Percentiles rank a stretch among this genome's conserved stretches.
Conservation (phyloP, 1,284 basidiomycete species). For the Athelia sp. region DNA sequence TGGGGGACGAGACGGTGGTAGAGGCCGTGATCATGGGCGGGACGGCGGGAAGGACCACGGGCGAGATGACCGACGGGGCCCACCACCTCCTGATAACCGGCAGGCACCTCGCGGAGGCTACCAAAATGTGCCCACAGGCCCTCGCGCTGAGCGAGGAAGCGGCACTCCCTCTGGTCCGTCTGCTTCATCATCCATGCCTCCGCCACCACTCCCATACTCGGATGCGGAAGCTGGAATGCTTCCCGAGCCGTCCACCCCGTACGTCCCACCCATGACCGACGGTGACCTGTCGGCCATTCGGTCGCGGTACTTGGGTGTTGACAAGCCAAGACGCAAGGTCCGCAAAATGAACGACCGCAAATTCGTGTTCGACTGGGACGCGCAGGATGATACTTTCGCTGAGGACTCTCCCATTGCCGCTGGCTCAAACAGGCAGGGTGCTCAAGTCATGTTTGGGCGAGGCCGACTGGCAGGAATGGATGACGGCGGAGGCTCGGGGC, state of each 20-base stretch:
- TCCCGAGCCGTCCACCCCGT: conserved; percentile 38
- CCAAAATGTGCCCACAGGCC: conserved; percentile 77
- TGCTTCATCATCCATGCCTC: conserved; percentile 40
- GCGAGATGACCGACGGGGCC: conserved; percentile 22
- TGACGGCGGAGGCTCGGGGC: conserved; percentile 51
- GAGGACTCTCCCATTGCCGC: conserved; percentile 61
- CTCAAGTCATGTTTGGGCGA: conserved; percentile 83
- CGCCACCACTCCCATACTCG: conserved; percentile 34
- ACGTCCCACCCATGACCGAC: conserved; percentile 69
- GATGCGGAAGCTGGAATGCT: conserved; percentile 13
- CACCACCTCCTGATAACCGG: conserved; percentile 26
- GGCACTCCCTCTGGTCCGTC: conserved; percentile 27
- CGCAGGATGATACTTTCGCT: conserved; percentile 84
- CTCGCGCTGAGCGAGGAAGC: conserved; percentile 62
- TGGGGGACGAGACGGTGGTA: conserved; percentile 28
- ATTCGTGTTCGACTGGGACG: conserved; percentile 99
- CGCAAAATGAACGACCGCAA: conserved; percentile 93
- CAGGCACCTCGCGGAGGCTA: conserved; percentile 36
- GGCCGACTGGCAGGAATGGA: conserved; percentile 84
- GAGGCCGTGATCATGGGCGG: conserved; percentile 15
- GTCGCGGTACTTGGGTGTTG: conserved; percentile 86
- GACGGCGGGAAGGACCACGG: conserved; percentile 13
- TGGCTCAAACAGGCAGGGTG: conserved; percentile 68
- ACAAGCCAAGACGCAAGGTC: conserved; percentile 89
- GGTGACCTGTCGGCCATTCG: conserved; percentile 75